These are phyloP conservation scores for Clarkia xantiana DNA, from an alignment of 345 rosid species.

Conservation along the genomic window DNA sequence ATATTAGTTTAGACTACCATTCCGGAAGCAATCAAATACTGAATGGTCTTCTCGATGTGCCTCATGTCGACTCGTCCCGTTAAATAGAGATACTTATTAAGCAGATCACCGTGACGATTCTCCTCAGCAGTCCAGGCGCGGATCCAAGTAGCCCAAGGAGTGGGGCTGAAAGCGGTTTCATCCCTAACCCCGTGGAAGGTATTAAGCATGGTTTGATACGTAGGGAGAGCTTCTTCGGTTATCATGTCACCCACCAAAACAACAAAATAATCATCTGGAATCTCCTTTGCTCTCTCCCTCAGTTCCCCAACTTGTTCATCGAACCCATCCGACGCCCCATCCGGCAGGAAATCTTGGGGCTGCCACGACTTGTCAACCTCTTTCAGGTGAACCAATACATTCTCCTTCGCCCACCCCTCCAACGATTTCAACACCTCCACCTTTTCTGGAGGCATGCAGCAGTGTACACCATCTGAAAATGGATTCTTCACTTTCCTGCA, in stretches of 20 bases:
- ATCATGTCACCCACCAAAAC: constrained; percentile 80
- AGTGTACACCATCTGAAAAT: no score
- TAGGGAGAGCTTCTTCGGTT: no score
- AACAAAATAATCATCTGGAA: constrained; percentile 85
- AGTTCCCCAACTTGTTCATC: constrained; percentile 77
- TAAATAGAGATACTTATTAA: constrained; percentile 52
- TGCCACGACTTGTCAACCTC: constrained; percentile 95
- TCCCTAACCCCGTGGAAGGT: constrained; percentile 67
- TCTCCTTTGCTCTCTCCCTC: constrained; percentile 72
- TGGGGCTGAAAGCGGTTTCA: constrained; percentile 74
- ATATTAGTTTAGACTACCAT: constrained; percentile 32
- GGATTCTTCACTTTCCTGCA: no score
- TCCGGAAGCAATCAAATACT: constrained; percentile 58
- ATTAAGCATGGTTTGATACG: constrained; percentile 69
- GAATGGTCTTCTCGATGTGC: constrained; percentile 64
- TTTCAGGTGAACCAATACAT: constrained; percentile 55
- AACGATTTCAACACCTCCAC: constrained; percentile 77
- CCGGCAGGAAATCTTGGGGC: constrained; percentile 88
- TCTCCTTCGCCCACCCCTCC: constrained; percentile 78
- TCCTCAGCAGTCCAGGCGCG: constrained; percentile 79
- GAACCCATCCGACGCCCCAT: constrained; percentile 67
- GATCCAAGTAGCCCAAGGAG: constrained; percentile 62
- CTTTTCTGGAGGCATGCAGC: constrained; percentile 62
- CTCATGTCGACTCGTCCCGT: constrained; percentile 60
- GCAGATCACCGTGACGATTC: constrained; percentile 63